Evolutionary conservation across 2,329 filamentous ascomycete species (phyloP), one percentile per base, ranked within the genome.

Genomic region (Myriangium duriaei): DNA sequence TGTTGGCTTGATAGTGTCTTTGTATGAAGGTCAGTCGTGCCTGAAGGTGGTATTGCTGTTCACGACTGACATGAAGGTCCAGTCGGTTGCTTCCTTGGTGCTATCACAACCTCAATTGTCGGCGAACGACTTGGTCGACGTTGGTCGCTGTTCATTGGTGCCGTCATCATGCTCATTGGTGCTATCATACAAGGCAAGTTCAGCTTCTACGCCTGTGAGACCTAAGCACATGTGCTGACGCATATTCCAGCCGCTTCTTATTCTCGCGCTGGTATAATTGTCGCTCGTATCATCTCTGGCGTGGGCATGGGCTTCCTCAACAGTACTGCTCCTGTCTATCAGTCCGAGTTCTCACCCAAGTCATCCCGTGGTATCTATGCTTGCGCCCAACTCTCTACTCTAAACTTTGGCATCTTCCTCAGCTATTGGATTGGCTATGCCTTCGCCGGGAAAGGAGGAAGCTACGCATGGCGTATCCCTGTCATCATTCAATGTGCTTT

Each of bases 371-470:
- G 52, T 24, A 39, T 63, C 52, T 54, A 59, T 42, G 36, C 32
- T 12, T 67, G 64, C 41, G 61, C 62, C 11, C 65, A 68, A 41
- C 49, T 69, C 3, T 64, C 63, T 0, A 66, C 64, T 1, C 56
- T 69, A 12, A 69, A 67, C 42, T 59, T 67, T 11, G 64, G 44
- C 35, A 64, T 65, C 34, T 57, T 61, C 34, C 45, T 67, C 17
- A 57, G 61, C 2, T 66, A 66, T 43, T 67, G 64, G 62, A 60
- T 67, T 40, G 61, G 66, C 34, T 65, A 64, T 31, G 64, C 50
- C 10, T 57, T 67, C 30, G 51, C 47, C 5, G 42, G 50, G 17
- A 32, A 43, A 2, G 40, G 43, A 10, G 45, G 39, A 0, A 56
- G 54, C 45, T 61, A 57, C 34, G 51, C 59, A 5, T 64, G 61